Evolutionary conservation across 441 rosid species (phyloP).

Genomic region (Bocquillonia castaneifolia): DNA sequence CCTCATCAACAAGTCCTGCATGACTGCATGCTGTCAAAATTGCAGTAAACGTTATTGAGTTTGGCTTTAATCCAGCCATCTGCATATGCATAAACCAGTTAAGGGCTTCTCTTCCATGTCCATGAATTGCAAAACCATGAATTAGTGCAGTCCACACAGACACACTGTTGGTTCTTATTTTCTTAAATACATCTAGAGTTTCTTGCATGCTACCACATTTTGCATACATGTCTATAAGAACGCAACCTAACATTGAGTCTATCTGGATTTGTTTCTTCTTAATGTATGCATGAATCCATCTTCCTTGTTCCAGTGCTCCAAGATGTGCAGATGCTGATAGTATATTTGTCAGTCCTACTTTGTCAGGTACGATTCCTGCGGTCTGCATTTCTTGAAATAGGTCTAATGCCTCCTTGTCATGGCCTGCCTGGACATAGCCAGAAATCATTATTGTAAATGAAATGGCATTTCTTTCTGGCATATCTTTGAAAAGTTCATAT

Average conservation of each 20-base stretch:
- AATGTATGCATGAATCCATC: constrained; percentile 59
- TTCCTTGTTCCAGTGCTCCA: constrained; percentile 62
- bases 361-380: constrained; percentile 52
- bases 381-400: constrained; percentile 50
- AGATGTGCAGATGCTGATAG: constrained; percentile 63
- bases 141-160: constrained; percentile 66
- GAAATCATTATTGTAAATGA: constrained; percentile 75
- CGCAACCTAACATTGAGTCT: constrained; percentile 45
- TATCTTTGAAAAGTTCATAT: constrained; percentile 47
- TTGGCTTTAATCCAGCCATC: constrained; percentile 40
- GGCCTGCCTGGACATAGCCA: constrained; percentile 61
- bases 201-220: constrained; percentile 56
- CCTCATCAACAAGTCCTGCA: constrained; percentile 66
- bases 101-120: constrained; percentile 61
- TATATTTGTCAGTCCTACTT: constrained; percentile 49
- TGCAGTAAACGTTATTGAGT: constrained; percentile 58
- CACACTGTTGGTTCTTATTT: constrained; percentile 42
- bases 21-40: constrained; percentile 75
- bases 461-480: constrained; percentile 49
- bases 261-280: constrained; percentile 38
- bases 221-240: constrained; percentile 63
- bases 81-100: constrained; percentile 50
- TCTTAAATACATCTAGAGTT: constrained; percentile 41
- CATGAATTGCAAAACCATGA: constrained; percentile 69
- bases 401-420: constrained; percentile 48